These are phyloP conservation scores for Rhododendron ferrugineum DNA, from an alignment of 148 eudicot genomes.

Conservation along the genomic window DNA sequence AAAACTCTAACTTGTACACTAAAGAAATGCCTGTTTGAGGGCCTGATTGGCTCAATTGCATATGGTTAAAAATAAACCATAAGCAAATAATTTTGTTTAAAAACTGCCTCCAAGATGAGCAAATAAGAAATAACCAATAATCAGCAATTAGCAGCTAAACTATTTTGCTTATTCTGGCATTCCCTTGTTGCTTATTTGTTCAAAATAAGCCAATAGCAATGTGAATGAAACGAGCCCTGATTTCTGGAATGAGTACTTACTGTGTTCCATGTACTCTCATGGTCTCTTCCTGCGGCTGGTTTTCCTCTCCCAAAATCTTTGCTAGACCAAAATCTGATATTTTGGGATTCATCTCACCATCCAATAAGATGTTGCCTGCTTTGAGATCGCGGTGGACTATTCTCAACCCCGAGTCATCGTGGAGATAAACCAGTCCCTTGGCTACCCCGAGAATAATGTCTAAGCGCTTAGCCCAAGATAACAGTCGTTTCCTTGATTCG, in stretches of 20 bases:
- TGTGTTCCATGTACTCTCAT: conserved; percentile 16
- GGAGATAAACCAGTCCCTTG: conserved; percentile 21
- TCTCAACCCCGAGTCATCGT: conserved; percentile 20
- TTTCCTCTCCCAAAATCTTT: conserved; percentile 14
- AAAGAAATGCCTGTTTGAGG: not conserved
- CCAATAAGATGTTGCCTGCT: conserved; percentile 22
- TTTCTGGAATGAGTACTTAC: conserved; percentile 8
- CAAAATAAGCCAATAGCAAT: not conserved
- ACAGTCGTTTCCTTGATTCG: conserved; percentile 12
- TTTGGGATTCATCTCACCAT: conserved; percentile 23
- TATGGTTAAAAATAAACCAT: not conserved
- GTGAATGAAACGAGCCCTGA: not conserved
- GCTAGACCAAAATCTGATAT: conserved; percentile 27
- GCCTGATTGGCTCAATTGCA: not conserved
- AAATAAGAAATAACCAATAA: not conserved
- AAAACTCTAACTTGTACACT: not conserved
- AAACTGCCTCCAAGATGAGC: not conserved
- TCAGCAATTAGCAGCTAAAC: not conserved
- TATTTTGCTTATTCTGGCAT: not conserved
- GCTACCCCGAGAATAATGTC: conserved; percentile 21
- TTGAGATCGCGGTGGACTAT: conserved; percentile 24
- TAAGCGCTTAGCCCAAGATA: conserved; percentile 16
- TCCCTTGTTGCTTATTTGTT: not conserved
- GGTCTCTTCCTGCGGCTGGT: not conserved
- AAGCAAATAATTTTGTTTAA: not conserved